Evolutionary conservation across 495 filamentous ascomycete species (phyloP).

Genomic region (Ascobolus immersus): DNA sequence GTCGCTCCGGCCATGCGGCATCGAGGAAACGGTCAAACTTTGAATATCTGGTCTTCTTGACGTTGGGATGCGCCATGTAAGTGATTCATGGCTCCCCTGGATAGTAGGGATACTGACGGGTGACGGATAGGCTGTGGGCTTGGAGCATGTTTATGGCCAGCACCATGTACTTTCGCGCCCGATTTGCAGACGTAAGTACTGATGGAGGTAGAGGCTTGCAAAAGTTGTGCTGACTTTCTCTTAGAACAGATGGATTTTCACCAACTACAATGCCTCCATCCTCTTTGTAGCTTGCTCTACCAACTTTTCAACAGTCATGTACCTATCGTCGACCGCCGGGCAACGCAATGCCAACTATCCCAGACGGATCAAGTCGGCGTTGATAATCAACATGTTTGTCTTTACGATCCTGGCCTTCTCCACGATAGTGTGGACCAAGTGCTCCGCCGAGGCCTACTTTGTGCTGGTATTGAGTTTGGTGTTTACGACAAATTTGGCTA

Average conservation of each 20-base stretch:
- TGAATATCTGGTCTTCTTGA: constrained; percentile 60
- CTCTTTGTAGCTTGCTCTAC: constrained; percentile 62
- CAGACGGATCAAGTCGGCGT: constrained; percentile 45
- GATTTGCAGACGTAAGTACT: constrained; percentile 32
- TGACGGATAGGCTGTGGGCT: constrained; percentile 8
- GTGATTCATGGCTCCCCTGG: constrained; percentile 11
- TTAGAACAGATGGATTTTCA: constrained; percentile 34
- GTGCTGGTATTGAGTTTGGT: constrained; percentile 64
- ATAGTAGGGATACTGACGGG: constrained; percentile 1
- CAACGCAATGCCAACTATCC: constrained; percentile 66
- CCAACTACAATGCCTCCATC: constrained; percentile 69
- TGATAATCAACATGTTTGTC: constrained; percentile 42
- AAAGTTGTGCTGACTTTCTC: not conserved
- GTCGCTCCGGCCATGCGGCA: too few relatives aligned
- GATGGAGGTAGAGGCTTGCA: not conserved
- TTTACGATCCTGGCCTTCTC: constrained; percentile 61
- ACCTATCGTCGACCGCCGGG: constrained; percentile 40
- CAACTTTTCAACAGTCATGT: constrained; percentile 44
- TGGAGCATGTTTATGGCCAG: constrained; percentile 99
- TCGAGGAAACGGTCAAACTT: too few relatives aligned
- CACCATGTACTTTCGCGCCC: constrained; percentile 69
- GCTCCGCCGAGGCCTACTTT: constrained; percentile 41
- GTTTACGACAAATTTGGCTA: constrained; percentile 45
- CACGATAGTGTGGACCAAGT: constrained; percentile 35
- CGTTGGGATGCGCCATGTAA: constrained; percentile 84